Base-by-base conservation (phyloP, 768 basidiomycete genomes). In the Amanita exitialis region DNA sequence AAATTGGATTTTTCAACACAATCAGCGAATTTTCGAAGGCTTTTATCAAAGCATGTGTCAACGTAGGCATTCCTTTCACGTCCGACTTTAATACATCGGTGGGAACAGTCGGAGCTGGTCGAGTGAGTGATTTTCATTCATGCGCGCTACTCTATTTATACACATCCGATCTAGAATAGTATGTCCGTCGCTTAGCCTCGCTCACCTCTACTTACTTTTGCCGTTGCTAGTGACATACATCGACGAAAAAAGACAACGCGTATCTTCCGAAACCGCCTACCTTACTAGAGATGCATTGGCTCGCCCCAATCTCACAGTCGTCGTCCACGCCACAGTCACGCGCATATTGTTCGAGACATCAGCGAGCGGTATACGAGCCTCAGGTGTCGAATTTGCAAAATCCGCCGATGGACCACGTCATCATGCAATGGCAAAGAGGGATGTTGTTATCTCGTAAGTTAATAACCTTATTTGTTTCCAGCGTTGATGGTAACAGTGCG, bases 201-300 rank as follows among this genome's bases (percentile, higher is more conserved):
- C 18, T 25, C 15, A 10, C 3, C 15, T 13, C 16, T 32, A n/a
- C 39, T 42, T 18, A 38, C 20, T n/a, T 13, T n/a, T 30, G 8
- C 18, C 7, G 10, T 46, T 20, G 43, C n/a, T 53, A 86, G 83
- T 84, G 78, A 84, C 82, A 0, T 86, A 79, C 56, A 73, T 85
- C 42, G 72, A 80, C 53, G 55, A 69, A 23, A 66, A 60, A 1
- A 68, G 74, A 6, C 64, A 65, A 41, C 75, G 84, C 0, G 78
- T 79, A 2, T 77, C 82, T 4, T 69, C 78, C 1, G 80, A 86
- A 57, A 62, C 74, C 0, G 80, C 82, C 1, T 86, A 85, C 58
- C 69, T 86, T 30, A 82, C 83, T 0, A 62, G 70, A 0, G 68
- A 77, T 0, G 82, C 83, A 23, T 68, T 84, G 18, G 67, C 70